Evolutionary conservation across 805 yeast species (phyloP).

Genomic region (Kazachstania taianensis): DNA sequence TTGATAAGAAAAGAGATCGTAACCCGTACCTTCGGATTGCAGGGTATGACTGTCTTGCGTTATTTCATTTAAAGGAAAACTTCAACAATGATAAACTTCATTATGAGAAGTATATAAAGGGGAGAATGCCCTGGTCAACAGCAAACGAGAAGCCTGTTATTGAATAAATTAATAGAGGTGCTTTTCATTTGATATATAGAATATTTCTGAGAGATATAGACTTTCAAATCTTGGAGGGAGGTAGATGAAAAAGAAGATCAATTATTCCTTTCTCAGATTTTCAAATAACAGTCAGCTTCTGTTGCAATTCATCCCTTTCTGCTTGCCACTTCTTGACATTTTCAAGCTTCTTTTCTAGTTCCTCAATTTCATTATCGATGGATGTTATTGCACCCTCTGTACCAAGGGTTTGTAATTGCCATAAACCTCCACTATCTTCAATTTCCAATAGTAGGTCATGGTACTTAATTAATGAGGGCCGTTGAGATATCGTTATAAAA

Average conservation of each 20-base stretch:
- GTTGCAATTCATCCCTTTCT: slow-evolving; percentile 50
- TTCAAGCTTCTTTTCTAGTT: slow-evolving; percentile 48
- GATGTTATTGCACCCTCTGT: slow-evolving; percentile 55
- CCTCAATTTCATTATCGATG: slow-evolving; percentile 66
- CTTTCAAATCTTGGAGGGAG: too few relatives aligned
- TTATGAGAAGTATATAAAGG: slow-evolving; percentile 14
- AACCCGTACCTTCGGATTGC: slow-evolving; percentile 46
- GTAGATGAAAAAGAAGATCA: too few relatives aligned
- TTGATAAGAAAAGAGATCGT: slow-evolving; percentile 40
- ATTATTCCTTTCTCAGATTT: too few relatives aligned
- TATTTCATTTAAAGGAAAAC: slow-evolving; percentile 7
- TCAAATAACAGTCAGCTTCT: slow-evolving; percentile 25
- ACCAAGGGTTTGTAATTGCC: slow-evolving; percentile 57
- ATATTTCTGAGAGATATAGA: too few relatives aligned
- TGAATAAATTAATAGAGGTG: not conserved
- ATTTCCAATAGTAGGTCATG: slow-evolving; percentile 70
- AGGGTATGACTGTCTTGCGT: slow-evolving; percentile 23
- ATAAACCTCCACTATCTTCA: slow-evolving; percentile 44
- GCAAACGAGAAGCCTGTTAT: too few relatives aligned
- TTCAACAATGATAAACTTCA: slow-evolving; percentile 12
- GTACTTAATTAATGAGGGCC: slow-evolving; percentile 75
- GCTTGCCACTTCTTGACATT: slow-evolving; percentile 49
- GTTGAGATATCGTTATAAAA: slow-evolving; percentile 70
- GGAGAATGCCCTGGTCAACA: slow-evolving; percentile 27
- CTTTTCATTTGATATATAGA: too few relatives aligned